Conservation (phyloP, 345 rosid species). For the Noccaea caerulescens region DNA sequence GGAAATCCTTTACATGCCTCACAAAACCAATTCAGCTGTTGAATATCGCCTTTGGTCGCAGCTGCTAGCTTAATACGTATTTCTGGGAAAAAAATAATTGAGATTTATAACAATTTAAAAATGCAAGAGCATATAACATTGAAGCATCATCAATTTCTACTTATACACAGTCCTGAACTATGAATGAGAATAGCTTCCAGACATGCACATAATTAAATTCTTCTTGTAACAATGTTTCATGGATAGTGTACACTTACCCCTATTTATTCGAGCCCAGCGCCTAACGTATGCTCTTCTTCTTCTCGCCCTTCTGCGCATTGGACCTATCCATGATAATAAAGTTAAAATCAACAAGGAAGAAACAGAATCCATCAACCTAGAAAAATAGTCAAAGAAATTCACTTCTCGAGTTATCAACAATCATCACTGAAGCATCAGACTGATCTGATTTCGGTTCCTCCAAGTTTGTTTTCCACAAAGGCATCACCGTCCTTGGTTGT, state of each 20-base stretch:
- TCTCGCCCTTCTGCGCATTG: conserved; percentile 66
- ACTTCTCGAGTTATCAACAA: conserved; percentile 69
- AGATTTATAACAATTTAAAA: neutral
- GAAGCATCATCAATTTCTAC: neutral
- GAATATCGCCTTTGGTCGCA: conserved; percentile 63
- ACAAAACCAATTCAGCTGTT: conserved; percentile 82
- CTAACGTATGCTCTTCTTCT: conserved; percentile 57
- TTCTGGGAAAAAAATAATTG: conserved; percentile 50
- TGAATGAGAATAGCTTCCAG: no score
- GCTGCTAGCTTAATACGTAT: conserved; percentile 75
- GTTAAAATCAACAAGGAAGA: conserved; percentile 40
- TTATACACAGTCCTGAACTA: no score
- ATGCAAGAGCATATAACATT: neutral
- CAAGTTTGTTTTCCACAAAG: conserved; percentile 89
- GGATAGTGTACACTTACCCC: conserved; percentile 59
- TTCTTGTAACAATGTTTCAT: no score
- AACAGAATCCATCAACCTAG: neutral
- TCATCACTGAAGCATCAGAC: conserved; percentile 76
- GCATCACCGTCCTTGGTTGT: conserved; percentile 66
- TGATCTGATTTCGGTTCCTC: conserved; percentile 69
- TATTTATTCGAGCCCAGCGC: conserved; percentile 62
- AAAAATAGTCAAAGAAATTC: conserved; percentile 41
- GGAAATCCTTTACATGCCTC: conserved; percentile 96
- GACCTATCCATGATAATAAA: conserved; percentile 64
- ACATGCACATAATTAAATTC: no score